phyloP scores from a whole-genome alignment of 176 grass and related monocot genomes.

The Microstegium vimineum region DNA sequence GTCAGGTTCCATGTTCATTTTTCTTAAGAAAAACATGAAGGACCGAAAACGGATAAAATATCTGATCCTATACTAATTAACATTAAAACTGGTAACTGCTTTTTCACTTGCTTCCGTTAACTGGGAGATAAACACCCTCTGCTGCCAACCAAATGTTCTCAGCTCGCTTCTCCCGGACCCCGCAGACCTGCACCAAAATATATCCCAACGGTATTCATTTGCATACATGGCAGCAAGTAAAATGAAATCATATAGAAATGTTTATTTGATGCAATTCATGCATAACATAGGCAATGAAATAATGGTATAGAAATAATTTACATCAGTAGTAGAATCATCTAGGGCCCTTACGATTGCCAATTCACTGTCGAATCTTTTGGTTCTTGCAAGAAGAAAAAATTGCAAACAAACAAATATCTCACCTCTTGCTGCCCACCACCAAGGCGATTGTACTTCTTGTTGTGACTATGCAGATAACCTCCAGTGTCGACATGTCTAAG shows the following conservation, averaged over 20 bases:
- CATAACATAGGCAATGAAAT: not conserved
- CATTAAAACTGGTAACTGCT: not conserved
- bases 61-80: conserved; percentile 11
- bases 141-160: conserved; percentile 70
- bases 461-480: conserved; percentile 79
- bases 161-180: conserved; percentile 51
- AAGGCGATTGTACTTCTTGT: conserved; percentile 75
- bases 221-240: not conserved
- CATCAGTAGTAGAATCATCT: not conserved
- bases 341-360: not conserved
- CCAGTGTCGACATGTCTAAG: conserved; percentile 66
- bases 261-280: not conserved
- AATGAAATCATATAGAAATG: not conserved
- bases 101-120: conserved; percentile 48
- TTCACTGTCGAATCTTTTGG: not conserved
- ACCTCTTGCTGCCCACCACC: conserved; percentile 86
- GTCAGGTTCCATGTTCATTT: not conserved
- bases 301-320: not conserved
- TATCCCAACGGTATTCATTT: not conserved
- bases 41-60: not conserved
- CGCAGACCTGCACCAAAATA: conserved; percentile 55
- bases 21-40: not conserved
- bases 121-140: conserved; percentile 64
- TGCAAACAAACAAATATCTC: conserved; percentile 8
- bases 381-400: not conserved